Evolutionary conservation across 108 stramenopile genomes (phyloP).

Genomic region (Conticribra weissflogii): DNA sequence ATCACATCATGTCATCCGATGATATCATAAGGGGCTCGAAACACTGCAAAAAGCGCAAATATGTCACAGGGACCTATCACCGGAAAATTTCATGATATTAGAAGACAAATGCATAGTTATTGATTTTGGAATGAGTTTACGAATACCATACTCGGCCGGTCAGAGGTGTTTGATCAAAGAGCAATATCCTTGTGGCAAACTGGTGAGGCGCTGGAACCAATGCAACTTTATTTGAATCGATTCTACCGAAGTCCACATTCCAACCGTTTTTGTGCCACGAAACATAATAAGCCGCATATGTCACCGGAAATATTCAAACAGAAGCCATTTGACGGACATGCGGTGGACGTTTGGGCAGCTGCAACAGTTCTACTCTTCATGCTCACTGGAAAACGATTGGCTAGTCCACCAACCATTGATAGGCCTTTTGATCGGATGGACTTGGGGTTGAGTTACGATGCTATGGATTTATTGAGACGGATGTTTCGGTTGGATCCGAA

Average conservation of each 20-base stretch:
- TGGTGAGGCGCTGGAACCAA: slow-evolving; percentile 3
- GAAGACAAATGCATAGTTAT: slow-evolving; percentile 71
- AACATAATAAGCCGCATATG: slow-evolving; percentile 54
- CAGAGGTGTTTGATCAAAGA: slow-evolving; percentile 33
- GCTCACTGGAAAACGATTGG: slow-evolving; percentile 46
- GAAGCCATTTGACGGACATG: slow-evolving; percentile 58
- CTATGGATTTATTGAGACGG: slow-evolving; percentile 42
- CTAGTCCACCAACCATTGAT: slow-evolving; percentile 21
- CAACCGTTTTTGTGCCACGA: too few relatives aligned
- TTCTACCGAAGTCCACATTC: not conserved
- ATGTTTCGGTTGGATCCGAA: slow-evolving; percentile 43
- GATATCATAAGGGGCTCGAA: slow-evolving; percentile 70
- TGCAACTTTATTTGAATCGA: not conserved
- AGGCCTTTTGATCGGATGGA: slow-evolving; percentile 26
- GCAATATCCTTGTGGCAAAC: slow-evolving; percentile 59
- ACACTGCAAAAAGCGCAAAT: slow-evolving; percentile 68
- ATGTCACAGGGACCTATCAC: slow-evolving; percentile 79
- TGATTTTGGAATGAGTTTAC: slow-evolving; percentile 85
- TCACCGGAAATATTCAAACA: slow-evolving; percentile 51
- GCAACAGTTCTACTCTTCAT: slow-evolving; percentile 69
- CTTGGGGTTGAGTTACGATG: slow-evolving; percentile 29
- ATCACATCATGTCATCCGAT: too few relatives aligned
- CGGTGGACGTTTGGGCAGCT: slow-evolving; percentile 66
- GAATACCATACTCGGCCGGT: slow-evolving; percentile 63
- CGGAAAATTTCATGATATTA: slow-evolving; percentile 73